Evolutionary conservation across 345 rosid species (phyloP), one percentile per base, ranked within the genome.

Genomic region (Trapa bicornis): DNA sequence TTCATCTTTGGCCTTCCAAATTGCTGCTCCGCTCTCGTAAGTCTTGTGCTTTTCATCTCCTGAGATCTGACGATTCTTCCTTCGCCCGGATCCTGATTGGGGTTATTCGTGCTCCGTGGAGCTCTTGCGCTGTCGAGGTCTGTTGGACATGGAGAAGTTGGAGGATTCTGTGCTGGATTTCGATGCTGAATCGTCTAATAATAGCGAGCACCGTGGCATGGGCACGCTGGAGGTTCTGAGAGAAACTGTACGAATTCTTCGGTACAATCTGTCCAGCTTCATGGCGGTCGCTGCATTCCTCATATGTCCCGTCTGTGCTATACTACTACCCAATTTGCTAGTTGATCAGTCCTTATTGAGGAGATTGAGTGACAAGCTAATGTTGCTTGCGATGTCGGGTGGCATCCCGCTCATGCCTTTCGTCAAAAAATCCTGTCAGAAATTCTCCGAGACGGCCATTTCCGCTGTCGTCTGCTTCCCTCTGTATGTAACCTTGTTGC

Each of bases 181-280:
- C 48, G 87, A 81, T 76, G 37, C 76, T 17, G 86, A 83, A 57
- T 61, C 79, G 61, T 68, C 80, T 35, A 54, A 74, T 22, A 22
- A 22, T 29, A 6, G 53, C 72, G 70, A 33, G 48, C 79, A 81
- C 67, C 87, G 74, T 72, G 79, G 94, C 36, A 81, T 81, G 94
- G 87, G 79, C 57, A 96, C 97, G 5, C 71, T 86, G 65, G 98
- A 89, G 81, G 89, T 92, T 75, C 72, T 92, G 75, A 83, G 94
- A 70, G 97, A 92, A 79, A 85, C 96, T 7, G 84, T 88, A 53
- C 77, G 94, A 67, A 88, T 89, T 64, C 89, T 92, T 37, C 88
- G 96, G 52, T 89, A 75, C 42, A 92, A 89, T 76, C 75, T 78
- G 2, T 70, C 72, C 1, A 82, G 83, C 48, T 92, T 92, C 84